Evolutionary conservation across 2,329 filamentous ascomycete genomes (phyloP).

Genomic region (Aspergillus melleus): DNA sequence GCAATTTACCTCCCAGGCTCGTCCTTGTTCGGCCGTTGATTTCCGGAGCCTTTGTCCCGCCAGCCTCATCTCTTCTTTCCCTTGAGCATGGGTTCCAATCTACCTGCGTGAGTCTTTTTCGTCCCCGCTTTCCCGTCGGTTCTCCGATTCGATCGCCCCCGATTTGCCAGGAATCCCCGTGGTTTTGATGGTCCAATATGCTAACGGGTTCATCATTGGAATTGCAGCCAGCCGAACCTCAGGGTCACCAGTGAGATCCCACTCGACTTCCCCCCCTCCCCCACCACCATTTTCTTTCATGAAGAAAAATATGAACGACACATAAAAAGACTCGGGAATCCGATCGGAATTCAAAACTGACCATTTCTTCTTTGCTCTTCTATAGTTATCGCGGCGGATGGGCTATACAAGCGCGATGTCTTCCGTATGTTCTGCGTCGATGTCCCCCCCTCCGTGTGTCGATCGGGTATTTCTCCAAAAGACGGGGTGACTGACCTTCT

Average conservation of each 20-base stretch:
- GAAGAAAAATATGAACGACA: neutral
- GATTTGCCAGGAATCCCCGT: neutral
- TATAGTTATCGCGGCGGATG: constrained; percentile 95
- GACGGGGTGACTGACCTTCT: constrained; percentile 10
- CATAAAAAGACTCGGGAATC: neutral
- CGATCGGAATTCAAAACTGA: neutral
- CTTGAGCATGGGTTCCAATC: constrained; percentile 58
- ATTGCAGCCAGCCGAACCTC: constrained; percentile 74
- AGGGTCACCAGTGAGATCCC: constrained; percentile 77
- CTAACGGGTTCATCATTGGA: constrained; percentile 26
- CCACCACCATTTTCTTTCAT: neutral
- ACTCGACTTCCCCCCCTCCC: neutral
- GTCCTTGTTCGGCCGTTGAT: constrained; percentile 36
- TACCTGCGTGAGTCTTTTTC: constrained; percentile 61
- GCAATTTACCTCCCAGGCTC: constrained; percentile 31
- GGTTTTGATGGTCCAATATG: constrained; percentile 2
- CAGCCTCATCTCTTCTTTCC: constrained; percentile 20
- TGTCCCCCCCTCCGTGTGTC: neutral
- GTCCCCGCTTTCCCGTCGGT: constrained; percentile 11
- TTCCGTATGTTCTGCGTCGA: constrained; percentile 69
- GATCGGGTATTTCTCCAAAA: constrained; percentile 1
- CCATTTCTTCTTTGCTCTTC: constrained; percentile 5
- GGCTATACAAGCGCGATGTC: constrained; percentile 98
- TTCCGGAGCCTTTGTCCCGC: constrained; percentile 28
- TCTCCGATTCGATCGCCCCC: neutral